Percentiles rank a stretch among this genome's conserved stretches.
Conservation (phyloP, 2,329 filamentous ascomycete genomes). For the Pseudocercospora ulei region DNA sequence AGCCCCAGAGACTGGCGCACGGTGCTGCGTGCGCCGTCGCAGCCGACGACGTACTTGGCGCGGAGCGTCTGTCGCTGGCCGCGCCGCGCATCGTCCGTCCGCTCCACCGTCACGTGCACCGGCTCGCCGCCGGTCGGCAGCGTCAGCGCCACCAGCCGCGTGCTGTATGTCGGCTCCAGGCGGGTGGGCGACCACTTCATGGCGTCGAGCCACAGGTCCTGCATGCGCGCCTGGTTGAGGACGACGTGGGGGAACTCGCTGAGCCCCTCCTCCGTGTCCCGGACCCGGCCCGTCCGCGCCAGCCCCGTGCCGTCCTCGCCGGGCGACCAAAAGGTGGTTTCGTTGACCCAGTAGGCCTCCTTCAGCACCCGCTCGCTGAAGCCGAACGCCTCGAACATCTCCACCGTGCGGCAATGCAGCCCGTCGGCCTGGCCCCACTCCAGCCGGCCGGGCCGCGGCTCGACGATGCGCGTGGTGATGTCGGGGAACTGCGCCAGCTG, state of each 20-base stretch:
- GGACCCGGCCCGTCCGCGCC: constrained; percentile 50
- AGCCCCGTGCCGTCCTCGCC: constrained; percentile 48
- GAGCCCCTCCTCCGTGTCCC: constrained; percentile 53
- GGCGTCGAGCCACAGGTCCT: constrained; percentile 39
- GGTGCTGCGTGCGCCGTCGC: constrained; percentile 32
- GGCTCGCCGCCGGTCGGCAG: constrained; percentile 32
- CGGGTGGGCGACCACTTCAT: constrained; percentile 31
- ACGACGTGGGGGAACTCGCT: constrained; percentile 57
- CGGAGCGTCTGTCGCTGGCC: constrained; percentile 28
- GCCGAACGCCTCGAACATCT: constrained; percentile 65
- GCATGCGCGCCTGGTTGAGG: constrained; percentile 61
- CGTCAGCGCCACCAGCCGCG: constrained; percentile 23
- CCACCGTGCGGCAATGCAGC: constrained; percentile 56
- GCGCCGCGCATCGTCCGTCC: constrained; percentile 31
- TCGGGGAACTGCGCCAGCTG: constrained; percentile 44
- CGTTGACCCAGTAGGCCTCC: constrained; percentile 59
- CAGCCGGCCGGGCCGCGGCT: constrained; percentile 29
- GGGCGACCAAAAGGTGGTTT: constrained; percentile 52
- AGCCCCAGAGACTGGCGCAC: constrained; percentile 30
- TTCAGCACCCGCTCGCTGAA: constrained; percentile 56
- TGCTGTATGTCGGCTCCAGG: constrained; percentile 29
- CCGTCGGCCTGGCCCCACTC: constrained; percentile 44
- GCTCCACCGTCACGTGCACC: constrained; percentile 42
- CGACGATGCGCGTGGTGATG: constrained; percentile 43
- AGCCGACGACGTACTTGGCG: constrained; percentile 34